Base-by-base conservation (phyloP, 2,329 filamentous ascomycete genomes). In the Ambrosiella xylebori region DNA sequence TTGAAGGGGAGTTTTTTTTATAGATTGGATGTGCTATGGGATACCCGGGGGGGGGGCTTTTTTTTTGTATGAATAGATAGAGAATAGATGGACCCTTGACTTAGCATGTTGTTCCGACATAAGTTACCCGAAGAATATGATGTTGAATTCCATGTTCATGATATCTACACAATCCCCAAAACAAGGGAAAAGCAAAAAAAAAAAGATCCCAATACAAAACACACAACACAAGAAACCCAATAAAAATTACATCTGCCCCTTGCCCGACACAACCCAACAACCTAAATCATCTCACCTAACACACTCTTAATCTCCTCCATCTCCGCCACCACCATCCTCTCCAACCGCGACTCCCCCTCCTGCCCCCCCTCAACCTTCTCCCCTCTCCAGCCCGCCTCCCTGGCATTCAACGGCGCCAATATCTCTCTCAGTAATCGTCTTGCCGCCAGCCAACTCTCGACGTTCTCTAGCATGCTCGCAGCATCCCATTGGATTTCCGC, bases 361-460 rank as follows among this genome's bases (percentile, higher is more conserved):
- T 66, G 66, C 35, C 58, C 59, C 2, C 65, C 65, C 1, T 67
- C 67, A 7, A 66, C 62, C 54, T 65, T 68, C 15, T 66, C 66
- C 63, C 72, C 74, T 61, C 67, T 69, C 78, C 78, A 82, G 63
- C 83, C 82, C 49, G 78, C 73, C 70, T 95, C 89, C 61, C 84
- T 79, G 64, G 84, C 78, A 36, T 80, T 86, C 17, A 86, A 75
- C 0, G 89, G 82, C 55, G 90, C 74, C 53, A 95, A 78, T 36
- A 86, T 76, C 62, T 88, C 83, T 56, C 84, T 77, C 58, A 96
- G 72, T 57, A 84, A 72, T 63, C 81, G 80, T 59, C 82, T 77
- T 57, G 82, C 82, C 36, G 80, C 77, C 40, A 96, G 71, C 76
- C 88, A 88, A 63, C 86, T 86, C 63, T 95, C 88, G 4, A 94